Conservation (phyloP, 441 rosid species). For the Gossypium aridum region DNA sequence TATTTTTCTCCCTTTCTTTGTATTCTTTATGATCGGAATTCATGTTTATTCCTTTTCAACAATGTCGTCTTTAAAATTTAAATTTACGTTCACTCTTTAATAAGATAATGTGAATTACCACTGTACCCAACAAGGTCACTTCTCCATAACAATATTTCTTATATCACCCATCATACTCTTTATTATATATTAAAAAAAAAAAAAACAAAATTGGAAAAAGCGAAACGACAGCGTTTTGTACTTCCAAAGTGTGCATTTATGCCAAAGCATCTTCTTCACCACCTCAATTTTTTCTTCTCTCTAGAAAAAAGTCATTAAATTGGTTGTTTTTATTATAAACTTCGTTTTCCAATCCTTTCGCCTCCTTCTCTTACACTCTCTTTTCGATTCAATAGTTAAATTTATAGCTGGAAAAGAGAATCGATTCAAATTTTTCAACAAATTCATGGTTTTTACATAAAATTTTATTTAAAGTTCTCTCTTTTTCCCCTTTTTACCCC, state of each 20-base stretch:
- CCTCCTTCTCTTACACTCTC: neutral
- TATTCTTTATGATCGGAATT: too few relatives aligned
- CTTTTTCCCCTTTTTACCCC: neutral
- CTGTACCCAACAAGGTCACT: rapidly evolving
- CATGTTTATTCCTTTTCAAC: rapidly evolving
- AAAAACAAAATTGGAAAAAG: neutral
- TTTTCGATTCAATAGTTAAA: neutral
- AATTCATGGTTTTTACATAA: neutral
- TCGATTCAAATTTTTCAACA: neutral
- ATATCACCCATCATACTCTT: too few relatives aligned
- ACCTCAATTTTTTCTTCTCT: neutral
- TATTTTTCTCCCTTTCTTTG: too few relatives aligned
- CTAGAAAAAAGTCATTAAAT: too few relatives aligned
- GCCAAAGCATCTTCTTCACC: neutral
- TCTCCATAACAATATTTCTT: too few relatives aligned
- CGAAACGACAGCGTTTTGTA: neutral
- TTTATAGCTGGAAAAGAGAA: neutral
- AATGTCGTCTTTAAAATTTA: rapidly evolving
- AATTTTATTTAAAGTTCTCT: neutral
- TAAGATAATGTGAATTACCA: too few relatives aligned
- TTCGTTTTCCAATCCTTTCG: neutral
- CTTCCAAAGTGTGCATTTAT: neutral
- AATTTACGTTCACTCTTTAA: too few relatives aligned
- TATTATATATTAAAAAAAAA: too few relatives aligned
- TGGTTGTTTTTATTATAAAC: too few relatives aligned